Conservation (phyloP, 2,329 filamentous ascomycete genomes). For the Trichophyton simii region DNA sequence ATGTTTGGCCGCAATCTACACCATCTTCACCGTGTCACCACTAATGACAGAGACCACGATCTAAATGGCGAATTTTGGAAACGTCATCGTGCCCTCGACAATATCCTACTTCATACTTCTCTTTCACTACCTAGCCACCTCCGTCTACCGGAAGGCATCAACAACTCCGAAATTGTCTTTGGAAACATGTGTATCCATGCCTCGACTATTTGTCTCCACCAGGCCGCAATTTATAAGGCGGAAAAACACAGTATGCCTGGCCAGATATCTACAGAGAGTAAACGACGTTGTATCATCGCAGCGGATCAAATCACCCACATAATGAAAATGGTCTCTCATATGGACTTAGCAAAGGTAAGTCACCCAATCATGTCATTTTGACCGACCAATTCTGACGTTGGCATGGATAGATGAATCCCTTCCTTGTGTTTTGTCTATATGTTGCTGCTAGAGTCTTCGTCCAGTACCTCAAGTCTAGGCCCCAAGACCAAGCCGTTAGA, state of each 20-base stretch:
- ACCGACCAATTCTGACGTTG: conserved; percentile 11
- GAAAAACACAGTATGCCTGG: conserved; percentile 72
- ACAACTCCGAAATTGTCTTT: conserved; percentile 77
- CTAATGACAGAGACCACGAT: conserved; percentile 70
- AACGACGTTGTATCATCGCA: conserved; percentile 81
- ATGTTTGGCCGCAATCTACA: conserved; percentile 83
- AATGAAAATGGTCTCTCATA: conserved; percentile 87
- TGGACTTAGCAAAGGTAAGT: conserved; percentile 70
- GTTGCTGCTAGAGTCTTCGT: conserved; percentile 93
- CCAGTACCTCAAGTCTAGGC: conserved; percentile 89
- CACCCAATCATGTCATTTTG: background rate
- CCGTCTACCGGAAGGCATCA: conserved; percentile 62
- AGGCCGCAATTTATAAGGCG: conserved; percentile 94
- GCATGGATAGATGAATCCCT: conserved; percentile 70
- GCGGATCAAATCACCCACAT: conserved; percentile 89
- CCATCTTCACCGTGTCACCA: conserved; percentile 76
- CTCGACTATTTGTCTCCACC: conserved; percentile 92
- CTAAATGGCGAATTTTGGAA: conserved; percentile 94
- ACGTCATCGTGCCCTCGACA: conserved; percentile 77
- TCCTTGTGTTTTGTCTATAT: conserved; percentile 89
- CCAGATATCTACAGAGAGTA: conserved; percentile 75
- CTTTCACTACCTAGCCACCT: conserved; percentile 69
- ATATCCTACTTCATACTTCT: conserved; percentile 75
- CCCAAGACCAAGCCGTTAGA: conserved; percentile 62
- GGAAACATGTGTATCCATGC: conserved; percentile 96